Conservation (phyloP, 345 rosid genomes). For the Zanthoxylum bungeanum region DNA sequence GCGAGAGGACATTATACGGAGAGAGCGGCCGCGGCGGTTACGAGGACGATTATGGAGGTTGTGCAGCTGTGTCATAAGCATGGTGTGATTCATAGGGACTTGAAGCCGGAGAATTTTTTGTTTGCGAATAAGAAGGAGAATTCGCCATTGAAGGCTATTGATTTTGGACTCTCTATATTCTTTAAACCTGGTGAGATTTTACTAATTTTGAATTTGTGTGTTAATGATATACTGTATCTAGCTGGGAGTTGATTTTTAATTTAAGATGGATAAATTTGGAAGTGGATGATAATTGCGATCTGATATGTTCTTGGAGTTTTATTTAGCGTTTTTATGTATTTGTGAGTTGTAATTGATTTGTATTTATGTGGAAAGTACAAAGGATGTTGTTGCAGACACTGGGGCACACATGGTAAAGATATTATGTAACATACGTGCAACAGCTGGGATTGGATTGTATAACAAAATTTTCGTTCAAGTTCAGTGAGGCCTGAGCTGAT, state of each 20-base stretch:
- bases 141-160: constrained; percentile 97
- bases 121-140: constrained; percentile 98
- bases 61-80: constrained; percentile 95
- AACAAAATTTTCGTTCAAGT: not conserved
- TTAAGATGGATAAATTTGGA: not conserved
- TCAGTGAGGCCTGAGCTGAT: not conserved
- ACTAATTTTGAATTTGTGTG: too few species aligned
- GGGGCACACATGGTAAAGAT: not conserved
- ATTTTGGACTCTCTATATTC: constrained; percentile 97
- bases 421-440: not conserved
- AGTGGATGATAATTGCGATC: not conserved
- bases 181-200: constrained; percentile 82
- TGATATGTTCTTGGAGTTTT: not conserved
- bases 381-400: not conserved
- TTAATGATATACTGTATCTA: not conserved
- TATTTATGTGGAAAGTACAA: not conserved
- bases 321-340: not conserved
- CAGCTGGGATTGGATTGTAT: not conserved
- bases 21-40: constrained; percentile 93
- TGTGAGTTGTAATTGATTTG: constrained; percentile 5
- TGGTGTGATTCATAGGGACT: constrained; percentile 95
- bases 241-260: not conserved
- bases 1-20: constrained; percentile 98
- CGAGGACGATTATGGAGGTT: constrained; percentile 90
- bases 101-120: constrained; percentile 98